A percentile compares a stretch with the other conserved stretches of the same genome.
phyloP scores from a whole-genome alignment of 352 stramenopile species.

The Phytopythium ostracodes region DNA sequence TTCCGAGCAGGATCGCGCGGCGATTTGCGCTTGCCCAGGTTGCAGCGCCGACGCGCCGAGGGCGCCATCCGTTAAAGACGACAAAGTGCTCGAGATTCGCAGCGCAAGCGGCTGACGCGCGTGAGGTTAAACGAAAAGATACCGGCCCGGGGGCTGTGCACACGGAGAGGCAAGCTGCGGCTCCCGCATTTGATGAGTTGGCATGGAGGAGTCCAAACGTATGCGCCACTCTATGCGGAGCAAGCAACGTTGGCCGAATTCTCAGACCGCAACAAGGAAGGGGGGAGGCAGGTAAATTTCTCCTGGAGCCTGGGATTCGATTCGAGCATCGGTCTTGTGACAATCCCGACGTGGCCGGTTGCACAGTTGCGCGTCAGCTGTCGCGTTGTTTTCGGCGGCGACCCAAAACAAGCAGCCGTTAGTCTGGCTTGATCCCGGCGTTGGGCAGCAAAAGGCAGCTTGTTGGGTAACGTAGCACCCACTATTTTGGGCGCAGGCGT shows the following conservation, averaged over 20 bases:
- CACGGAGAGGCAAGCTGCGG: neutral
- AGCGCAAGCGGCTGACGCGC: neutral
- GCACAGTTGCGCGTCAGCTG: neutral
- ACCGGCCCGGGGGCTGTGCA: neutral
- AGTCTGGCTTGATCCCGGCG: neutral
- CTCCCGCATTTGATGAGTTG: neutral
- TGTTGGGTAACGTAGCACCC: neutral
- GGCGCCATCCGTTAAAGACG: neutral
- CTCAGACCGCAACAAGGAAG: too few relatives aligned
- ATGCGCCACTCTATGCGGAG: neutral
- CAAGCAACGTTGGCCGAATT: too few relatives aligned
- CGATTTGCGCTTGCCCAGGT: neutral
- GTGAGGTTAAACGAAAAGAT: neutral
- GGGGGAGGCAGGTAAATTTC: neutral
- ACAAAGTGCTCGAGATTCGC: neutral
- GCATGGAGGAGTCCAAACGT: neutral
- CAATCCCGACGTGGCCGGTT: slow-evolving; percentile 6
- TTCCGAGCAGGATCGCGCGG: neutral
- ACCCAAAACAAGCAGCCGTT: neutral
- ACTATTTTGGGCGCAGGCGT: neutral
- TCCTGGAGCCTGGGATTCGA: neutral
- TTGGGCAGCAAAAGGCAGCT: neutral
- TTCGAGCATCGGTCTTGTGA: slow-evolving; percentile 7
- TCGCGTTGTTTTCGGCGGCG: neutral
- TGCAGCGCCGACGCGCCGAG: neutral